Evolutionary conservation across 1,284 basidiomycete species (phyloP), one percentile per base, ranked within the genome.

Genomic region (Papiliotrema nemorosa): DNA sequence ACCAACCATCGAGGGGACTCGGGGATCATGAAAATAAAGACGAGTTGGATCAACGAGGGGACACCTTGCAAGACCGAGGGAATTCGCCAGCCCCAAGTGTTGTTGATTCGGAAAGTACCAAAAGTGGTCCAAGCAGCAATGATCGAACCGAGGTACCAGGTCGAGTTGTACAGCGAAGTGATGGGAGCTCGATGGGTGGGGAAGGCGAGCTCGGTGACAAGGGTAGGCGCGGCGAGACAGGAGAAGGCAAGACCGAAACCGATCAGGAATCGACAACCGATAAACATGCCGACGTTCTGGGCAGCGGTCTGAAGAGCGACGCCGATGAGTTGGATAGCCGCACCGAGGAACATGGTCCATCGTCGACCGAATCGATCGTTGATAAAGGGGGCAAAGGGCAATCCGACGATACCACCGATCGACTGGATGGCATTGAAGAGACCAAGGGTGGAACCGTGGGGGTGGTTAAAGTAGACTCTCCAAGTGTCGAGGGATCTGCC

Each of bases 1-100:
- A 86, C 78, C 22, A 87, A 77, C 75, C 80, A 86, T 29, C 85
- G 78, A 75, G 60, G 85, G 6, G 67, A 70, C 50, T 73, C 64
- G 31, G 72, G 70, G 25, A 61, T 52, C 37, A 53, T 42, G 29
- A 66, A 63, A 42, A 50, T 49, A 14, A 54, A 22, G 27, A 36
- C 14, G 34, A 54, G 6, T 24, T 53, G 47, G 18, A 57, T 14
- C 3, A 52, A 26, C 7, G 78, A 79, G 14, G 55, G 52, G 18
- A 50, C 25, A 45, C 44, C 52, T 31, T 57, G 55, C 24, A 57
- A 75, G 18, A 87, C 70, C 2, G 81, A 81, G 2, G 86, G 87
- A 38, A 83, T 78, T 38, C 85, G 75, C 64, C 59, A 69, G 39
- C 43, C 52, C 63, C 63, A 68, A 22, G 51, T 58, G 20, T 37